phyloP scores from a whole-genome alignment of 306 rosid genomes.

The Cucurbita maxima region DNA sequence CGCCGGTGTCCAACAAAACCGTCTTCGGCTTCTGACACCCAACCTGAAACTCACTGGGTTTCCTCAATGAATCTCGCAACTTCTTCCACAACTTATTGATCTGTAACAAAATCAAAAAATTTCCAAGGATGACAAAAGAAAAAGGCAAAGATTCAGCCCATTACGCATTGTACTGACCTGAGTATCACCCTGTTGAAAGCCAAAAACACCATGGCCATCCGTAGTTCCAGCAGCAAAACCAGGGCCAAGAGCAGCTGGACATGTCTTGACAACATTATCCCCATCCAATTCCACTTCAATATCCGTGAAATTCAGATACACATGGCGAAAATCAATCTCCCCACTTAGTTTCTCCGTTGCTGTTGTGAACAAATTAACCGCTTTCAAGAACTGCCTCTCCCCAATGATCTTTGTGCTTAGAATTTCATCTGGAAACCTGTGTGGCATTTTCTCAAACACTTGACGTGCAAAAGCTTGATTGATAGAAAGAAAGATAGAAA shows the following conservation, averaged over 20 bases:
- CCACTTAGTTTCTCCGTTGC: constrained; percentile 41
- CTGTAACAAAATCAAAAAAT: constrained; percentile 14
- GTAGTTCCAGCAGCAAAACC: constrained; percentile 96
- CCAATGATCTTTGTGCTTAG: constrained; percentile 67
- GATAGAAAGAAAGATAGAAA: neutral
- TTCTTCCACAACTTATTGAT: constrained; percentile 36
- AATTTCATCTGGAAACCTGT: constrained; percentile 67
- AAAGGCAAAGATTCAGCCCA: neutral
- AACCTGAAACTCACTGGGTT: constrained; percentile 52
- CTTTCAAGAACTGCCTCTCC: constrained; percentile 50
- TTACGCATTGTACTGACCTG: constrained; percentile 18
- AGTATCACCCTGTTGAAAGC: constrained; percentile 78
- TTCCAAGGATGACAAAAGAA: neutral
- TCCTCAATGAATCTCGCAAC: constrained; percentile 29
- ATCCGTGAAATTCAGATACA: constrained; percentile 50
- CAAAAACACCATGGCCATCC: constrained; percentile 66
- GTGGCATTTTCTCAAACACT: constrained; percentile 4
- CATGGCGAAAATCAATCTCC: constrained; percentile 50
- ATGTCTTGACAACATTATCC: constrained; percentile 38
- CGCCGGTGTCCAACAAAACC: constrained; percentile 56
- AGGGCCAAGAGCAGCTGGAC: constrained; percentile 85
- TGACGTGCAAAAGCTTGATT: neutral
- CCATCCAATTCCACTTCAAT: constrained; percentile 40
- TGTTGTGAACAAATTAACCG: constrained; percentile 35
- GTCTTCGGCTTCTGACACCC: constrained; percentile 71